Base-by-base conservation (phyloP, 2,329 filamentous ascomycete species). In the Myriosclerotinia curreyana region DNA sequence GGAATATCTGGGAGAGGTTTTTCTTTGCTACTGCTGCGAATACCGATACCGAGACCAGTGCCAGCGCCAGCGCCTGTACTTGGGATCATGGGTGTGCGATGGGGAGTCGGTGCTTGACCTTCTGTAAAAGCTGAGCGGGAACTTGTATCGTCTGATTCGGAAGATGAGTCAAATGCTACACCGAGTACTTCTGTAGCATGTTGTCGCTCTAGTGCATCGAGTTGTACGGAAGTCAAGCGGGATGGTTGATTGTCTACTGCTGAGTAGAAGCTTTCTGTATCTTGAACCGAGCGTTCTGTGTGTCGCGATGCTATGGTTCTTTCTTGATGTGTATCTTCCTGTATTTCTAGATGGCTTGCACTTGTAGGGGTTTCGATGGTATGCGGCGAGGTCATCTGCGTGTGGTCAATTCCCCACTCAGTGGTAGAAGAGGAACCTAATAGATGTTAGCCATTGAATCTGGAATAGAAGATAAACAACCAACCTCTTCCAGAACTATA, bases 1-100 rank as follows among this genome's bases (percentile, higher is more conserved):
- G 64, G 66, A 44, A 64, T 63, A 22, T 66, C 61, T n/a, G 65
- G 68, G 7, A 70, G 66, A n/a, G 67, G 64, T 31, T 69, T 71
- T 25, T 68, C 65, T 25, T 59, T 52, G 38, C 31, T 34, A 14
- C 36, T 15, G 8, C 17, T 58, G n/a, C 38, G 42, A 31, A n/a
- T 11, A 20, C 42, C n/a, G 5, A 11, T 25, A 6, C 12, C 15
- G 2, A 14, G 40, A 42, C 12, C 40, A 15, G 2, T 5, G 6
- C 42, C 17, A n/a, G 42, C 8, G 6, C 42, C 17, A n/a, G 42
- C 8, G 7, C 42, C 17, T 3, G 42, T 7, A 44, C n/a, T 44
- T n/a, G 14, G 7, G 8, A 36, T n/a, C 15, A 14, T 42, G 4
- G 34, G 25, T 1, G 22, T 44, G 44, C 22, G 36, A 50, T 20